A percentile compares a stretch with the other conserved stretches of the same genome.
Evolutionary conservation across 208 protist species (phyloP).

Genomic region (Trypanosoma platydactyli): DNA sequence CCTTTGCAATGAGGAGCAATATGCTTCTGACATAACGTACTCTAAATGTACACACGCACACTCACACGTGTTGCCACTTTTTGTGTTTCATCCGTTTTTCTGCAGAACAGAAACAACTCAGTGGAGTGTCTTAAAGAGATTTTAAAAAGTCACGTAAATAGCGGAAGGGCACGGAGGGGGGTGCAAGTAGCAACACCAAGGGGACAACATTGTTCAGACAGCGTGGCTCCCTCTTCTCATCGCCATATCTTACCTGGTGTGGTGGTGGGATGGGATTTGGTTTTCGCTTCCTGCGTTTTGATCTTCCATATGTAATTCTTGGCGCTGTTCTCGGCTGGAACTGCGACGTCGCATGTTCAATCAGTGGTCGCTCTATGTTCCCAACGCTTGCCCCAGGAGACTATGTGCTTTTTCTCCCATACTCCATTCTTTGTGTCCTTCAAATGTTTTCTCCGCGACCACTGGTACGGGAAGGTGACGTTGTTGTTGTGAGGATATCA

Average conservation of each 20-base stretch:
- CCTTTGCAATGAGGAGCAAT: no score
- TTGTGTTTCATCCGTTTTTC: constrained; percentile 6
- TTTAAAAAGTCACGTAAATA: no score
- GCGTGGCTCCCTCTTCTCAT: background rate
- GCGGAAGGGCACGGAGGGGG: no score
- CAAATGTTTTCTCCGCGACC: constrained; percentile 28
- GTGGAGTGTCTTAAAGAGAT: no score
- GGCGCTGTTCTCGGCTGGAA: constrained; percentile 76
- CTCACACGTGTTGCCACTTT: background rate
- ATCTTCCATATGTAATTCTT: constrained; percentile 60
- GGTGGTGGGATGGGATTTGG: constrained; percentile 12
- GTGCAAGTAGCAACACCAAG: no score
- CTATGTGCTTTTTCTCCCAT: constrained; percentile 71
- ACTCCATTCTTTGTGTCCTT: constrained; percentile 34
- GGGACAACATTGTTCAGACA: background rate
- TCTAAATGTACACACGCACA: no score
- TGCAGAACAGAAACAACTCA: background rate
- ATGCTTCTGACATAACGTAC: no score
- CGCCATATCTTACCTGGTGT: background rate
- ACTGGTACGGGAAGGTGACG: constrained; percentile 47
- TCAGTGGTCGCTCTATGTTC: constrained; percentile 76
- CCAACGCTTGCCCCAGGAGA: constrained; percentile 70
- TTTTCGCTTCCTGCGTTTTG: constrained; percentile 34
- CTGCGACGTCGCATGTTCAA: constrained; percentile 57
- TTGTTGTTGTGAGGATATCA: constrained; percentile 71